Percentiles rank a stretch among this genome's conserved stretches.
Conservation (phyloP, 208 protist genomes). For the Giardia muris region DNA sequence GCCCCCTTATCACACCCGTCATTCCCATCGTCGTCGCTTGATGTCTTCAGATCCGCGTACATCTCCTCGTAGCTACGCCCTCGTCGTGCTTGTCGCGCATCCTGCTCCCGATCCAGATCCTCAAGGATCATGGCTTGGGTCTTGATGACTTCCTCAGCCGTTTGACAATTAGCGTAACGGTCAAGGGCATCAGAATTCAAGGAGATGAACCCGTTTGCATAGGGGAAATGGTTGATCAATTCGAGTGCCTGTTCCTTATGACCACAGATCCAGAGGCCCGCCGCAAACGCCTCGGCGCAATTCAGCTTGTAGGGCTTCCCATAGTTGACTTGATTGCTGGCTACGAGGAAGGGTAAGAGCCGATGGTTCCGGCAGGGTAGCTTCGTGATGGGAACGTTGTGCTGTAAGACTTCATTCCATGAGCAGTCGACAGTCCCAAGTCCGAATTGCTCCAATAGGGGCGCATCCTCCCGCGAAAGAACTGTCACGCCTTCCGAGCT, state of each 20-base stretch:
- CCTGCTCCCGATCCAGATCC: neutral
- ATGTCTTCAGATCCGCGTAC: too few relatives aligned
- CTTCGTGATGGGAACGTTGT: slow-evolving; percentile 59
- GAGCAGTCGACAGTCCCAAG: slow-evolving; percentile 95
- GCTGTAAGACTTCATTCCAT: slow-evolving; percentile 76
- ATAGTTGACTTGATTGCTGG: slow-evolving; percentile 96
- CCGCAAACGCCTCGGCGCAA: slow-evolving; percentile 83
- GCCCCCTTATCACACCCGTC: too few relatives aligned
- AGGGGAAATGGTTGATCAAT: slow-evolving; percentile 79
- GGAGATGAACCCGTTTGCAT: slow-evolving; percentile 78
- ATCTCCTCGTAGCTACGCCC: neutral
- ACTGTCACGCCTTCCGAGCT: slow-evolving; percentile 62
- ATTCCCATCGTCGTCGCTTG: too few relatives aligned
- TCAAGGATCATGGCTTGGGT: neutral
- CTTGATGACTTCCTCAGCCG: slow-evolving; percentile 51
- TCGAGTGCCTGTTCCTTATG: slow-evolving; percentile 63
- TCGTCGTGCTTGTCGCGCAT: neutral
- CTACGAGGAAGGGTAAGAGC: slow-evolving; percentile 82
- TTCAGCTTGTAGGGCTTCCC: slow-evolving; percentile 83
- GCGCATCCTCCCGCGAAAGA: slow-evolving; percentile 72
- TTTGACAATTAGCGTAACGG: slow-evolving; percentile 53
- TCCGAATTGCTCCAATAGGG: slow-evolving; percentile 61
- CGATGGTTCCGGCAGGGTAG: slow-evolving; percentile 64
- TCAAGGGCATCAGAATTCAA: slow-evolving; percentile 76
- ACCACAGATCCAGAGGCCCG: slow-evolving; percentile 69